These are phyloP conservation scores for Euphorbia lathyris DNA, from an alignment of 345 rosid species.

Conservation along the genomic window DNA sequence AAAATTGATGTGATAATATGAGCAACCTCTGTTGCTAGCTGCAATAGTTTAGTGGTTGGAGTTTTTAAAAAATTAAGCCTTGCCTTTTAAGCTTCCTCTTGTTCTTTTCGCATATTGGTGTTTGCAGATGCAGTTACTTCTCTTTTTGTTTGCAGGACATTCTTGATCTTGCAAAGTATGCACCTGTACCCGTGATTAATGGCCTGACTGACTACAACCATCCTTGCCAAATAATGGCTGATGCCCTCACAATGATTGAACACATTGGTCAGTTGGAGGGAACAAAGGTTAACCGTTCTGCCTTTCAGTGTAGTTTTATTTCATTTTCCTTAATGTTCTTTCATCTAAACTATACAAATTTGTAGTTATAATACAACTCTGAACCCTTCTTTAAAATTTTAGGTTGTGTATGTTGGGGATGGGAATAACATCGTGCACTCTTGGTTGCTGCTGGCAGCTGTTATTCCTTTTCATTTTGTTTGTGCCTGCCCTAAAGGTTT, in stretches of 20 bases:
- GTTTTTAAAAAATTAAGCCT: too few species aligned
- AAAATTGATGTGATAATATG: too few species aligned
- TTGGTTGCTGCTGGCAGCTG: slow-evolving; percentile 85
- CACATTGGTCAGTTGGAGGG: slow-evolving; percentile 81
- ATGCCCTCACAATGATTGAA: slow-evolving; percentile 95
- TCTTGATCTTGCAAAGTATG: slow-evolving; percentile 80
- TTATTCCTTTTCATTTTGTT: slow-evolving; percentile 91
- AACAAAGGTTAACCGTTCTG: slow-evolving; percentile 57
- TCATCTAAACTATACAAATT: slow-evolving; percentile 8
- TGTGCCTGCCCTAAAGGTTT: slow-evolving; percentile 90
- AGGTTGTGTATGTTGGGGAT: slow-evolving; percentile 98
- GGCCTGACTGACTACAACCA: slow-evolving; percentile 95
- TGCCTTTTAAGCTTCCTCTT: background rate
- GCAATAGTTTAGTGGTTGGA: too few species aligned
- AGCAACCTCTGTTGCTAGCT: too few species aligned
- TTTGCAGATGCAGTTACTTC: slow-evolving; percentile 9
- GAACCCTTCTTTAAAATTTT: slow-evolving; percentile 17
- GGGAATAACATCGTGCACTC: slow-evolving; percentile 96
- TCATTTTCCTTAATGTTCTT: background rate
- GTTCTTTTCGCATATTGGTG: background rate
- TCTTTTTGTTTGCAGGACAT: slow-evolving; percentile 56
- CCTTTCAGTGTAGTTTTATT: slow-evolving; percentile 1
- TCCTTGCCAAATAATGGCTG: slow-evolving; percentile 98
- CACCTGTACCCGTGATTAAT: slow-evolving; percentile 81
- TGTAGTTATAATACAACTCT: slow-evolving; percentile 1